Base-by-base conservation (phyloP, 768 basidiomycete species). In the Auriscalpium orientale region DNA sequence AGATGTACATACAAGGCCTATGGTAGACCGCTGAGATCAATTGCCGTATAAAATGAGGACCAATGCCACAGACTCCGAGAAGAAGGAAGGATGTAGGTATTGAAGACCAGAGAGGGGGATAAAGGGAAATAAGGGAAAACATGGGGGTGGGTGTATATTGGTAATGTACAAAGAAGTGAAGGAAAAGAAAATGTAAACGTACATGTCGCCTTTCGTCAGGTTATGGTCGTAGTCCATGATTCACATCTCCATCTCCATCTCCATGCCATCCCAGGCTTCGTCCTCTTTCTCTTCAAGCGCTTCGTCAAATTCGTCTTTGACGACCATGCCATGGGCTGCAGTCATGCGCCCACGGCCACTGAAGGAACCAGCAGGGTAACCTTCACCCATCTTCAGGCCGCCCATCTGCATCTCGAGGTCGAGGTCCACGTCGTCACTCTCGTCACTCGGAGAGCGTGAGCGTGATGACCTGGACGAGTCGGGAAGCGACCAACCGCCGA, bases 201-300 rank as follows among this genome's bases (percentile, higher is more conserved):
- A 28, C 28, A 28, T 28, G 28, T 28, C 7, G 28, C 28, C 28
- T 28, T 28, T 28, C 28, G 28, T 28, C 28, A 28, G 28, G 28
- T 28, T 28, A 28, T 28, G 28, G 7, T 28, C 28, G 28, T 28
- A 28, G 28, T 28, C 28, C 28, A 28, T 28, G 28, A 28, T 28
- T 64, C 60, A 69, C 79, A 86, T 80, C 63, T 84, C 83, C 83
- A 85, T 84, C 54, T 85, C 87, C 82, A 89, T 86, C 57, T 78
- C 77, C 71, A 73, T 69, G 50, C 78, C 71, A 52, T 75, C 71
- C 73, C 71, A 77, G 57, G 74, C 73, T 52, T 73, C 73, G 62
- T 79, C 82, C 33, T 74, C 76, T 46, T 55, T 55, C 38, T 61
- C 60, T 38, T 15, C 40, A 43, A 13, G 40, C 58, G 76, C 76